A percentile compares a stretch with the other conserved stretches of the same genome.
phyloP scores from a whole-genome alignment of 2,329 filamentous ascomycete species.

The Epichloe coenophiala region DNA sequence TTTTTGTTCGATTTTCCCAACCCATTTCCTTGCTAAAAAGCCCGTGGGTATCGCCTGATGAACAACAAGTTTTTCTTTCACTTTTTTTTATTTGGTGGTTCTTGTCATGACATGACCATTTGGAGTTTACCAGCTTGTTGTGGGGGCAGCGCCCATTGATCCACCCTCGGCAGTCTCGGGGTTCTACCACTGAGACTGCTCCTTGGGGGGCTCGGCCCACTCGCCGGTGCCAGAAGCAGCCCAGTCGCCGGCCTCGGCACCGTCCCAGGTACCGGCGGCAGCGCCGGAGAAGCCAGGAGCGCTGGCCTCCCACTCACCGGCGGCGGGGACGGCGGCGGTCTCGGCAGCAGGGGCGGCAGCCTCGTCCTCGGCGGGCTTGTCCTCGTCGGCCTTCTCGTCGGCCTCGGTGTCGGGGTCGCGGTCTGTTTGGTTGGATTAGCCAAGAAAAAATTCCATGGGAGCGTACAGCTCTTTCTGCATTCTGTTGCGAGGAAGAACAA shows the following conservation, averaged over 20 bases:
- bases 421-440: conserved; percentile 37
- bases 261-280: conserved; percentile 40
- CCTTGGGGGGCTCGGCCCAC: conserved; percentile 51
- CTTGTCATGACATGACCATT: conserved; percentile 1
- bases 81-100: neutral
- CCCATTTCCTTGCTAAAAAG: neutral
- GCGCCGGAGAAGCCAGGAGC: conserved; percentile 56
- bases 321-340: conserved; percentile 54
- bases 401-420: conserved; percentile 99
- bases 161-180: conserved; percentile 9
- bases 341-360: conserved; percentile 68
- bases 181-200: conserved; percentile 36
- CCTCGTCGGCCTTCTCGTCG: conserved; percentile 94
- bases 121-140: conserved; percentile 7
- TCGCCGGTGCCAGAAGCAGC: conserved; percentile 50
- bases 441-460: conserved; percentile 1
- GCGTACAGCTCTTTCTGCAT: neutral
- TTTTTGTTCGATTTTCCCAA: neutral
- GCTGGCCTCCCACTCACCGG: conserved; percentile 75
- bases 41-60: conserved; percentile 3
- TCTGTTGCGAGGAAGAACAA: neutral
- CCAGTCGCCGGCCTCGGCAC: conserved; percentile 49
- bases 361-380: conserved; percentile 75
- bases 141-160: conserved; percentile 2
- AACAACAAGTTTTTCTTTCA: neutral